Base-by-base conservation (phyloP, 2,329 filamentous ascomycete species). In the Scortechinia acanthostroma region DNA sequence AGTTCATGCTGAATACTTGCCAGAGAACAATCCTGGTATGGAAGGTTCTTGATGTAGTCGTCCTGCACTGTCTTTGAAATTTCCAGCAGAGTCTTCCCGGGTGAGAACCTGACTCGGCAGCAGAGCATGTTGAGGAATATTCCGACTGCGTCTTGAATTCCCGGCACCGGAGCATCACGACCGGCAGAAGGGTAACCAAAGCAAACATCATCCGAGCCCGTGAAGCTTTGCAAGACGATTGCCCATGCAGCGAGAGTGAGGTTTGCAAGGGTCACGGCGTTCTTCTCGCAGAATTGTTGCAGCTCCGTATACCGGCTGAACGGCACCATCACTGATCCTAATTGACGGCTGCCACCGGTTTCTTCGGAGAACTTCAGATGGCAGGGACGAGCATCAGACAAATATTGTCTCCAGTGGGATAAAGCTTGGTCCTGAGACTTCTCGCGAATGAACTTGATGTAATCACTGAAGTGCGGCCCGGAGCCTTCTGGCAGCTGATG, bases 91-190 rank as follows among this genome's bases (percentile, higher is more conserved):
- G 55, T 55, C 42, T 53, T 59, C 45, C 45, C 57, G 21, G 51
- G 51, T 42, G 44, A 55, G 48, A 61, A 65, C 47, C 51, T 56
- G 19, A 71, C 60, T 19, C 69, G 61, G 45, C 65, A 70, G 47
- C 68, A 65, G 14, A 73, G 60, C 64, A 71, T 71, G 44, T 71
- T 71, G 48, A 73, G 69, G 44, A 72, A 72, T 10, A 30, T 30
- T 10, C 25, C 25, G n/a, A 30, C 25, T n/a, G n/a, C n/a, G 25
- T 30, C 3, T 19, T 19, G 46, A 42, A 55, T 55, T 48, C 53
- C 54, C 42, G 54, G 51, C 20, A 55, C 53, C 0, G 54, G 54
- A 1, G 51, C 54, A 10, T 56, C 50, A 14, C 54, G 51, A 2
- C 54, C 54, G n/a, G 53, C 52, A 3, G 51, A 50, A 10, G 70